Evolutionary conservation across 2,329 filamentous ascomycete species (phyloP).

Genomic region (Pestalotiopsis sp.): DNA sequence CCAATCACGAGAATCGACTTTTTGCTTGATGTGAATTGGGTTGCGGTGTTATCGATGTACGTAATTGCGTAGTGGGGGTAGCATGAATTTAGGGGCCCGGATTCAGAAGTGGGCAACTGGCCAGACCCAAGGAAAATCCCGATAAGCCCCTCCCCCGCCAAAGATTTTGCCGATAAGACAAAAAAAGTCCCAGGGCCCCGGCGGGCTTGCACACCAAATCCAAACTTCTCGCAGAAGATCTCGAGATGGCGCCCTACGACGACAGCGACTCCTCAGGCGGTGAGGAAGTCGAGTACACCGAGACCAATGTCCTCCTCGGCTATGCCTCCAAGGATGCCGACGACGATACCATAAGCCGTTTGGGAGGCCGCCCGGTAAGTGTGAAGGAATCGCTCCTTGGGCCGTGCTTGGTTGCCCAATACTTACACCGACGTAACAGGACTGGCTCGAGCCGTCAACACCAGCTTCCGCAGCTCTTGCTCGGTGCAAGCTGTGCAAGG

Average conservation of each 20-base stretch:
- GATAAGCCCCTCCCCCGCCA: constrained; percentile 17
- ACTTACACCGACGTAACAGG: constrained; percentile 49
- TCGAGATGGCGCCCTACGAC: constrained; percentile 61
- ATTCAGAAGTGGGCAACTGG: neutral
- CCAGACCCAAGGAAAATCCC: neutral
- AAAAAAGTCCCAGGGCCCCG: constrained; percentile 6
- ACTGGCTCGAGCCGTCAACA: constrained; percentile 77
- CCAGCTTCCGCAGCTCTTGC: constrained; percentile 77
- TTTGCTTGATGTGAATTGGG: neutral
- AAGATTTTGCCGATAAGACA: neutral
- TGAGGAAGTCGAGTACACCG: constrained; percentile 66
- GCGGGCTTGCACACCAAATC: neutral
- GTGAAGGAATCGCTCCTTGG: constrained; percentile 1
- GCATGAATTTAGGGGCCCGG: neutral
- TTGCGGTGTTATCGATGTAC: neutral
- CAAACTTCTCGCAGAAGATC: neutral
- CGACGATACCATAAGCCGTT: constrained; percentile 82
- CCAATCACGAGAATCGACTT: neutral
- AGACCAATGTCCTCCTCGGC: constrained; percentile 87
- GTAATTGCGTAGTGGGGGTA: neutral
- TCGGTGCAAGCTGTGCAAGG: constrained; percentile 85
- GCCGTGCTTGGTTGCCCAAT: constrained; percentile 6
- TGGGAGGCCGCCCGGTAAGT: constrained; percentile 85
- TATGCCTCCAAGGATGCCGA: constrained; percentile 82
- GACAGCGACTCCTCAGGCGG: constrained; percentile 79